Percentiles rank a stretch among this genome's conserved stretches.
Conservation (phyloP, 2,329 filamentous ascomycete genomes). For the Neoarthrinium moseri region DNA sequence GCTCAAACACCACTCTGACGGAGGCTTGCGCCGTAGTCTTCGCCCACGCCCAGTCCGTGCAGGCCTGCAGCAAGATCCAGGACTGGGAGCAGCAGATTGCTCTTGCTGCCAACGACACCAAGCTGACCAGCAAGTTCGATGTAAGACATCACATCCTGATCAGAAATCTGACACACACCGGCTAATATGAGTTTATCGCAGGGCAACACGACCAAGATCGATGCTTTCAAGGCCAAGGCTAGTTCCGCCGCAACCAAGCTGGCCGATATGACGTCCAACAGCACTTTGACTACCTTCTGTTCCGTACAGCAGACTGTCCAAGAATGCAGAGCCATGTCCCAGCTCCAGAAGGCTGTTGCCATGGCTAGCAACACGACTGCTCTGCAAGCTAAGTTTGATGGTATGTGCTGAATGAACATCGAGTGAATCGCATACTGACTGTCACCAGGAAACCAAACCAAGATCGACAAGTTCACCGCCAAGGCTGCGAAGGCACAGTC, state of each 20-base stretch:
- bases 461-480: constrained; percentile 32
- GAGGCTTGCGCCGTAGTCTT: constrained; percentile 29
- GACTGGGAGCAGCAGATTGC: constrained; percentile 23
- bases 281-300: constrained; percentile 26
- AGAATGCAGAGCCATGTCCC: constrained; percentile 31
- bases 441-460: constrained; percentile 30
- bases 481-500: constrained; percentile 29
- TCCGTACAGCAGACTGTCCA: constrained; percentile 9
- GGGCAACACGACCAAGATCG: constrained; percentile 31
- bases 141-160: neutral
- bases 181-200: neutral
- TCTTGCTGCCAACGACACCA: constrained; percentile 28
- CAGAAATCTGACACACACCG: too few species aligned
- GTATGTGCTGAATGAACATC: neutral
- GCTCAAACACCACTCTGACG: constrained; percentile 35
- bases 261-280: constrained; percentile 28
- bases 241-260: constrained; percentile 25
- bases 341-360: constrained; percentile 26
- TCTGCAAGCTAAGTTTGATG: constrained; percentile 28
- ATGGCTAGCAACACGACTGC: constrained; percentile 33
- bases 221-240: constrained; percentile 30
- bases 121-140: constrained; percentile 30
- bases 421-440: neutral
- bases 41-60: constrained; percentile 25
- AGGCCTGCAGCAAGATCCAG: constrained; percentile 27